Base-by-base conservation (phyloP, 495 filamentous ascomycete genomes). In the Hypoxylon cercidicola region DNA sequence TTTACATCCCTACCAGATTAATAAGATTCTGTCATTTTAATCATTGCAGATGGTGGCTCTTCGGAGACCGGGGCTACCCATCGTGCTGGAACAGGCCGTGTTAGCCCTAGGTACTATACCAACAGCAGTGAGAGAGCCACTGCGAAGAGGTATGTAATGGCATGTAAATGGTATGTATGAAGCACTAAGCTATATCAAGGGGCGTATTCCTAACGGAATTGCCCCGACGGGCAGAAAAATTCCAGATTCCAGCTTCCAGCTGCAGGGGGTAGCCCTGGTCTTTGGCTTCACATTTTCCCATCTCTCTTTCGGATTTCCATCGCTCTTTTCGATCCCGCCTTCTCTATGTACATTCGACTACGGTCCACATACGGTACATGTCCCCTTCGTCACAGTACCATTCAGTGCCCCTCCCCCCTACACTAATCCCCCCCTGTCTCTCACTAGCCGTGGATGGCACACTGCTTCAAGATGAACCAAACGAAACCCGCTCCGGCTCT, bases 211-310 rank as follows among this genome's bases (percentile, higher is more conserved):
- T 74, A 63, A 63, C 71, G 71, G 71, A 58, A 69, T 72, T 73
- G 61, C 68, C 65, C 55, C 66, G 66, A 61, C 37, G 66, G 68
- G 67, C 68, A 70, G 63, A 41, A 57, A 67, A 66, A 66, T 61
- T 66, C 68, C n/a, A n/a, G n/a, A n/a, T n/a, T n/a, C n/a, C n/a
- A n/a, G n/a, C n/a, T n/a, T n/a, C n/a, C 68, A 73, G 68, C 71
- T 73, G 63, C 71, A 74, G 69, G 71, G 65, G 71, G 66, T 25
- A 60, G 43, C 21, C 69, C 70, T 44, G 56, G 68, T 64, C 70
- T 70, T 60, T 64, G 65, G 41, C 40, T 44, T 51, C 23, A 45
- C 49, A 45, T 30, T 68, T 64, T 64, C 39, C 59, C 60, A 60
- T 64, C 40, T 11, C 60, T 64, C 60, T 56, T 62, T 59, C 25